A percentile compares a stretch with the other conserved stretches of the same genome.
Evolutionary conservation across 108 stramenopile species (phyloP).

Genomic region (Cyclotella choctawhatcheeana): DNA sequence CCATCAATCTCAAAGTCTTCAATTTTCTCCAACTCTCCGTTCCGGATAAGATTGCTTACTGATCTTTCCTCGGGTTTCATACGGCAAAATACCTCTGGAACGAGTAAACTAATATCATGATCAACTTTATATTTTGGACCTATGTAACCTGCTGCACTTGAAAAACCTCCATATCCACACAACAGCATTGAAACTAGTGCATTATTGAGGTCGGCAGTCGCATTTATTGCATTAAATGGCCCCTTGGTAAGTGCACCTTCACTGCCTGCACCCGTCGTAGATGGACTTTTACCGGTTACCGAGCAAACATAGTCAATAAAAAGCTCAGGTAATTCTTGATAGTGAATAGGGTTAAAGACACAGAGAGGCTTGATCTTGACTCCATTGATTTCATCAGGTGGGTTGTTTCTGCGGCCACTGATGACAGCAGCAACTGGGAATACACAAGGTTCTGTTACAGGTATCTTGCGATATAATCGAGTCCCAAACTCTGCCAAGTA

Average conservation of each 20-base stretch:
- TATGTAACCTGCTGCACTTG: slow-evolving; percentile 61
- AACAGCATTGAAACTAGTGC: slow-evolving; percentile 63
- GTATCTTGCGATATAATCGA: slow-evolving; percentile 53
- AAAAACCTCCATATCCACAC: slow-evolving; percentile 60
- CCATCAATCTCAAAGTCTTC: slow-evolving; percentile 55
- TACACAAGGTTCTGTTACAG: slow-evolving; percentile 51
- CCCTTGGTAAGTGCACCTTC: slow-evolving; percentile 64
- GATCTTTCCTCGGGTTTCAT: slow-evolving; percentile 60
- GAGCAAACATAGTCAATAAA: slow-evolving; percentile 68
- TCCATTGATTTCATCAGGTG: slow-evolving; percentile 65
- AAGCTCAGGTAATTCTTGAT: slow-evolving; percentile 62
- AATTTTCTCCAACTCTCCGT: slow-evolving; percentile 55
- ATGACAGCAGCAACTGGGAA: slow-evolving; percentile 67
- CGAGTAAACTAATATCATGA: slow-evolving; percentile 56
- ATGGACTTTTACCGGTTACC: slow-evolving; percentile 63
- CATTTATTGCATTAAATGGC: slow-evolving; percentile 66
- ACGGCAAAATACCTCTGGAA: slow-evolving; percentile 67
- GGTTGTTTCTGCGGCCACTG: slow-evolving; percentile 63
- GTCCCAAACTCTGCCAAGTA: slow-evolving; percentile 65
- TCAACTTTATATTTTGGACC: slow-evolving; percentile 65
- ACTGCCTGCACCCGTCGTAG: slow-evolving; percentile 60
- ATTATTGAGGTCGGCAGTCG: slow-evolving; percentile 66
- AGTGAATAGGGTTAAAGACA: slow-evolving; percentile 67
- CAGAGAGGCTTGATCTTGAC: slow-evolving; percentile 58
- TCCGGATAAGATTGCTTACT: slow-evolving; percentile 52